Evolutionary conservation across 2,329 filamentous ascomycete genomes (phyloP).

Genomic region (Pleurostoma richardsiae): DNA sequence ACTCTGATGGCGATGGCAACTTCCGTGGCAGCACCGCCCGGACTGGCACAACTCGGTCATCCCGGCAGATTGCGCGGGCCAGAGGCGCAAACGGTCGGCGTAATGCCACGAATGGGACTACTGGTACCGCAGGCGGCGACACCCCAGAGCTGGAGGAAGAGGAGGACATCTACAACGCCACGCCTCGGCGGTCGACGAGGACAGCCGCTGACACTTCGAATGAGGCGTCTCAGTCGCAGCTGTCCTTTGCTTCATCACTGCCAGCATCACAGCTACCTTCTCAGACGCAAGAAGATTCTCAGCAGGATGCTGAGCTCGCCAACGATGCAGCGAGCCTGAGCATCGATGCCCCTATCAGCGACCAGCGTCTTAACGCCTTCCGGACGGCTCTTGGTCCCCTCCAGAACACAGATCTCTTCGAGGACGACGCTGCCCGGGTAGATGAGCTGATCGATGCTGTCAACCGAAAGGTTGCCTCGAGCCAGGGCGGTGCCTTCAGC

Average conservation of each 20-base stretch:
- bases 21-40: constrained; percentile 25
- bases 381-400: constrained; percentile 76
- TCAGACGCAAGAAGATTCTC: constrained; percentile 33
- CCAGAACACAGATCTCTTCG: constrained; percentile 77
- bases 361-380: constrained; percentile 68
- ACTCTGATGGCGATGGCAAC: constrained; percentile 53
- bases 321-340: constrained; percentile 33
- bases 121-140: constrained; percentile 20
- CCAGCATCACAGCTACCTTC: constrained; percentile 65
- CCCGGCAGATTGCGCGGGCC: constrained; percentile 25
- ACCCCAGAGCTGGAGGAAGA: constrained; percentile 44
- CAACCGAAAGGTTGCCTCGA: constrained; percentile 60
- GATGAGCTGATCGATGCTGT: constrained; percentile 72
- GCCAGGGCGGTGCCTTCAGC: constrained; percentile 56
- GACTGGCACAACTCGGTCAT: constrained; percentile 18
- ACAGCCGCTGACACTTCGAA: constrained; percentile 27
- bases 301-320: constrained; percentile 40
- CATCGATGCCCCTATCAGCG: constrained; percentile 46
- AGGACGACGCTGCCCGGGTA: constrained; percentile 76
- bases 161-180: constrained; percentile 35
- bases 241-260: constrained; percentile 75
- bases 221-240: constrained; percentile 34
- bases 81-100: constrained; percentile 15
- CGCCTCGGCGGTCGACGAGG: constrained; percentile 36
- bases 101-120: constrained; percentile 17